Conservation (phyloP, 192 early-diverging fungal genomes). For the Entomortierella beljakovae region DNA sequence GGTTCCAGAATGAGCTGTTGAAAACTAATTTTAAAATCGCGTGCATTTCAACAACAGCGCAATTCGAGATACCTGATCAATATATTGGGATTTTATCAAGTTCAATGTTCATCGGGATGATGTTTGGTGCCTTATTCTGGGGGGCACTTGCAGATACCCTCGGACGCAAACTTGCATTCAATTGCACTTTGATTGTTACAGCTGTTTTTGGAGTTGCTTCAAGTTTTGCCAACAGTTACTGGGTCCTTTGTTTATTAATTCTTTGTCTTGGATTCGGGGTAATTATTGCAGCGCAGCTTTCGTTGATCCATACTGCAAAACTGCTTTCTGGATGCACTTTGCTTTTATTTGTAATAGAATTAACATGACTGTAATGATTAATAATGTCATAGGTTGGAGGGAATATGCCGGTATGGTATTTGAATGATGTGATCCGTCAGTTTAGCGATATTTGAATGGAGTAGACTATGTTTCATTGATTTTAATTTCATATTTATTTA, state of each 20-base stretch:
- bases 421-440: neutral
- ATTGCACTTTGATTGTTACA: slow-evolving; percentile 78
- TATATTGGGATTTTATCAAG: slow-evolving; percentile 77
- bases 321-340: too few species aligned
- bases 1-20: neutral
- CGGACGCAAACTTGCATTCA: slow-evolving; percentile 82
- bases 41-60: slow-evolving; percentile 47
- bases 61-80: slow-evolving; percentile 74
- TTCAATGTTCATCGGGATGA: slow-evolving; percentile 81
- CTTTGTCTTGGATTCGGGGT: slow-evolving; percentile 84
- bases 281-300: slow-evolving; percentile 21
- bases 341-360: neutral
- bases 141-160: slow-evolving; percentile 76
- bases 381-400: slow-evolving; percentile 64
- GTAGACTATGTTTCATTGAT: neutral
- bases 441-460: neutral
- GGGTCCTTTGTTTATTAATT: slow-evolving; percentile 68
- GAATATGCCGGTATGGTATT: slow-evolving; percentile 50
- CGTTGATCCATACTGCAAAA: too few species aligned
- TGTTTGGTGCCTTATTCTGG: slow-evolving; percentile 88
- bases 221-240: slow-evolving; percentile 73
- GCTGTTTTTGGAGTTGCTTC: slow-evolving; percentile 78
- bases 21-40: neutral
- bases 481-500: neutral
- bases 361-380: neutral